phyloP scores from a whole-genome alignment of 805 yeast species.

The Saccharomycopsis sp. region DNA sequence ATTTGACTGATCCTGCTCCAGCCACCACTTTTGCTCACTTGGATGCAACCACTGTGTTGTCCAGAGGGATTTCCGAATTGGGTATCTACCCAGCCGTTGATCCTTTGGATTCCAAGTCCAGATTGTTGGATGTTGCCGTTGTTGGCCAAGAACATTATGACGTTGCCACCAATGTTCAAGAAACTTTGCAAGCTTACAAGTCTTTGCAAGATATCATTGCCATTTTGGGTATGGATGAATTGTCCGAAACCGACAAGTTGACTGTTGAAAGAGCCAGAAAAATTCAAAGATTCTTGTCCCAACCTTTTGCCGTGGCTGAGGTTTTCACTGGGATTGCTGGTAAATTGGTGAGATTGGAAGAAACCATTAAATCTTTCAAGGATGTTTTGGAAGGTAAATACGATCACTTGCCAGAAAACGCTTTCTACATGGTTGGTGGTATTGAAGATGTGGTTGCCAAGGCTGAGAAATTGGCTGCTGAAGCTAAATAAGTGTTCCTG shows the following conservation, averaged over 20 bases:
- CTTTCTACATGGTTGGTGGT: constrained; percentile 99
- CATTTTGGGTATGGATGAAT: constrained; percentile 99
- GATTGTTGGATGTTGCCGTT: constrained; percentile 93
- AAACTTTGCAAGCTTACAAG: constrained; percentile 98
- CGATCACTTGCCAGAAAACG: constrained; percentile 98
- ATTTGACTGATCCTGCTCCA: constrained; percentile 99
- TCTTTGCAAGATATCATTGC: constrained; percentile 99
- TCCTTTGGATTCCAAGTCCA: constrained; percentile 98
- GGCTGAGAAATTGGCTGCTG: constrained; percentile 90
- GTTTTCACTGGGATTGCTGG: constrained; percentile 99
- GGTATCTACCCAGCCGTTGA: constrained; percentile 99
- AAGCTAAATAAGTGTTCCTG: constrained; percentile 4
- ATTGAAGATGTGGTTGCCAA: constrained; percentile 97
- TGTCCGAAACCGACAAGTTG: constrained; percentile 96
- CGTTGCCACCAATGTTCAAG: constrained; percentile 91
- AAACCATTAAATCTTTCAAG: constrained; percentile 89
- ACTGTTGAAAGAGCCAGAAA: constrained; percentile 99
- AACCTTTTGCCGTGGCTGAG: constrained; percentile 99
- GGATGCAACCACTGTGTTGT: constrained; percentile 99
- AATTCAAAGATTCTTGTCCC: constrained; percentile 99
- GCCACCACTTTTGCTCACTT: constrained; percentile 99
- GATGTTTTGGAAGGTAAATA: constrained; percentile 97
- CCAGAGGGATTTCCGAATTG: constrained; percentile 98
- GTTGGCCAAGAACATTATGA: constrained; percentile 99
- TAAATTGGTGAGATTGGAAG: constrained; percentile 93